Evolutionary conservation across 192 early-diverging fungal species (phyloP).

Genomic region (Allomyces javanicus): DNA sequence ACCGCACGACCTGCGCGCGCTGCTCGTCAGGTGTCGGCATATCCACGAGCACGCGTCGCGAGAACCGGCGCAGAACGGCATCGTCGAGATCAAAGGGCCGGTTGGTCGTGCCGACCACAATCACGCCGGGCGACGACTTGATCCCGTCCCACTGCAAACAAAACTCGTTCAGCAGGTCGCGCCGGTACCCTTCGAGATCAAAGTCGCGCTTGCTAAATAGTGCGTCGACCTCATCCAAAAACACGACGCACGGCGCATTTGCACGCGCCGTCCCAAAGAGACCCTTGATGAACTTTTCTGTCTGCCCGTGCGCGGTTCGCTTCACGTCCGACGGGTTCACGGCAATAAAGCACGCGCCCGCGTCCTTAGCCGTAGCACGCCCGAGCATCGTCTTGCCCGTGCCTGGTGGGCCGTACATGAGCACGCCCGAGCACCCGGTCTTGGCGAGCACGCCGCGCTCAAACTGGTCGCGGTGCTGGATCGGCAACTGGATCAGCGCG

Average conservation of each 20-base stretch:
- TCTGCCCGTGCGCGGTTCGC: slow-evolving; percentile 86
- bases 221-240: slow-evolving; percentile 88
- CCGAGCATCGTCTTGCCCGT: slow-evolving; percentile 74
- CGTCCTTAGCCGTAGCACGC: slow-evolving; percentile 66
- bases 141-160: slow-evolving; percentile 96
- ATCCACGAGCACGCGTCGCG: slow-evolving; percentile 76
- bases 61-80: slow-evolving; percentile 79
- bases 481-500: not conserved
- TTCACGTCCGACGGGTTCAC: slow-evolving; percentile 58
- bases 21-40: slow-evolving; percentile 62
- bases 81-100: slow-evolving; percentile 93
- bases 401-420: slow-evolving; percentile 73
- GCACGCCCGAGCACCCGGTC: slow-evolving; percentile 29
- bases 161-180: slow-evolving; percentile 80
- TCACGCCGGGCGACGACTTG: slow-evolving; percentile 43
- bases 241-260: slow-evolving; percentile 86
- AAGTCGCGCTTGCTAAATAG: slow-evolving; percentile 54
- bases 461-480: not conserved
- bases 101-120: slow-evolving; percentile 86
- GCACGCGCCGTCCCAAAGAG: slow-evolving; percentile 84
- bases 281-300: slow-evolving; percentile 88
- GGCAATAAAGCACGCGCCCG: slow-evolving; percentile 55
- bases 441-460: not conserved
- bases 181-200: slow-evolving; percentile 37
- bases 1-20: slow-evolving; percentile 44